Base-by-base conservation (phyloP, 1,139 yeast genomes). In the Debaryomyces nepalensis region DNA sequence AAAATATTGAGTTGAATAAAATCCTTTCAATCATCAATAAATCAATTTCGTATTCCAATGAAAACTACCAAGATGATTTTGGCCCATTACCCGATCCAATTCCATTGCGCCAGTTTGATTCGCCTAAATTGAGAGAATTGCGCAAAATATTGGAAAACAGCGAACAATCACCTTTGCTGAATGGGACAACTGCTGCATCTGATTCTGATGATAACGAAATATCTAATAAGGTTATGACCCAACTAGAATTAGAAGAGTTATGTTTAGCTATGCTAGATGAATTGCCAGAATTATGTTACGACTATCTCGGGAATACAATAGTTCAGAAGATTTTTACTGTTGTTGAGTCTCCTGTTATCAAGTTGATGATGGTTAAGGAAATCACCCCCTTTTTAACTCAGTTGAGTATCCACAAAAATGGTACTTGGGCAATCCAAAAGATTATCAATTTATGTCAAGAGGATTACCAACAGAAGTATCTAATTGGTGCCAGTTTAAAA, bases 391-490 rank as follows among this genome's bases (percentile, higher is more conserved):
- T 76, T 57, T 73, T 95, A 50, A 87, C 97, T 1, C 95, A 90
- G 56, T 84, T 93, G 71, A 95, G 98, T 55, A 85, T 89, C 44
- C 99, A 93, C 68, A 93, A 93, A 59, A 93, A 95, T 63, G 99
- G 99, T 48, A 93, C 99, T 3, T 93, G 99, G 99, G 98, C 98
- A 2, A 95, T 96, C 22, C 99, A 95, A 63, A 95, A 93, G 64
- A 85, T 93, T 60, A 90, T 95, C 54, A 87, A 84, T 51, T 84
- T 87, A 45, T 63, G 73, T 45, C 84, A 87, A 6, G 70, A 73
- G 39, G 78, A 79, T 26, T 62, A 55, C 37, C 82, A 89, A 48
- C 97, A 91, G 61, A 84, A 80, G 64, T 68, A 74, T 53, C 61
- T 84, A 42, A 87, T 93, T 42, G 84, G 84, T 6, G 74, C 78